Evolutionary conservation across 768 basidiomycete genomes (phyloP).

Genomic region (Tylopilus sp.): DNA sequence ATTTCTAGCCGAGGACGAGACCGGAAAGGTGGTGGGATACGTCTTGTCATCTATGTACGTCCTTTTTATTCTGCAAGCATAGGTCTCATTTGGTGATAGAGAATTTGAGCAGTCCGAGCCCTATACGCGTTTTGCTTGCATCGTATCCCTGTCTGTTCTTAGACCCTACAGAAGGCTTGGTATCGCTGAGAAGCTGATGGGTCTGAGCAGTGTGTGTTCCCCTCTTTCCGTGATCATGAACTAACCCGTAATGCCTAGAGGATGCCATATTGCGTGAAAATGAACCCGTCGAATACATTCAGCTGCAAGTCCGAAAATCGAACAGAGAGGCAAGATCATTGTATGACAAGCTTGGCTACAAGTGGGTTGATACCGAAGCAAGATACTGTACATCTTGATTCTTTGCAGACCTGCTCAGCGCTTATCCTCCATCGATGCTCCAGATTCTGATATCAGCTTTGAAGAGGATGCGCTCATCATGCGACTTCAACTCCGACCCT

Average conservation of each 20-base stretch:
- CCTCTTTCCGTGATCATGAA: background rate
- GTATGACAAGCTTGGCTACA: constrained; percentile 27
- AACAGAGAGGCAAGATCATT: constrained; percentile 17
- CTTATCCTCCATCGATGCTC: background rate
- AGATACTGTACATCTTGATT: constrained; percentile 25
- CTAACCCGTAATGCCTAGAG: constrained; percentile 14
- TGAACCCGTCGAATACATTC: constrained; percentile 16
- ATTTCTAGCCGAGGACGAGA: constrained; percentile 49
- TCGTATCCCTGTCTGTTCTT: constrained; percentile 29
- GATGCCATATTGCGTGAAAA: constrained; percentile 23
- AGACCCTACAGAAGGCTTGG: constrained; percentile 31
- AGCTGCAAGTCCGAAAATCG: constrained; percentile 29
- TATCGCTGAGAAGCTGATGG: constrained; percentile 27
- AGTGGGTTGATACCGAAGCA: constrained; percentile 5
- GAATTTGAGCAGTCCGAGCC: constrained; percentile 19
- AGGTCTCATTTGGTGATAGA: constrained; percentile 17
- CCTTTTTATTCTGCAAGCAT: background rate
- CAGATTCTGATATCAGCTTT: too few relatives aligned
- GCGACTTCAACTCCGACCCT: constrained; percentile 14
- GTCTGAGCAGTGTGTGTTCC: constrained; percentile 21
- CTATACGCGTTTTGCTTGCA: constrained; percentile 18
- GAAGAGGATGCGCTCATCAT: constrained; percentile 29
- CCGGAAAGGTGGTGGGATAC: constrained; percentile 52
- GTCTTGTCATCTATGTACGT: constrained; percentile 55
- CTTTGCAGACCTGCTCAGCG: background rate